Evolutionary conservation across 1,284 basidiomycete species (phyloP), one percentile per base, ranked within the genome.

Genomic region (Ceratobasidium sp.): DNA sequence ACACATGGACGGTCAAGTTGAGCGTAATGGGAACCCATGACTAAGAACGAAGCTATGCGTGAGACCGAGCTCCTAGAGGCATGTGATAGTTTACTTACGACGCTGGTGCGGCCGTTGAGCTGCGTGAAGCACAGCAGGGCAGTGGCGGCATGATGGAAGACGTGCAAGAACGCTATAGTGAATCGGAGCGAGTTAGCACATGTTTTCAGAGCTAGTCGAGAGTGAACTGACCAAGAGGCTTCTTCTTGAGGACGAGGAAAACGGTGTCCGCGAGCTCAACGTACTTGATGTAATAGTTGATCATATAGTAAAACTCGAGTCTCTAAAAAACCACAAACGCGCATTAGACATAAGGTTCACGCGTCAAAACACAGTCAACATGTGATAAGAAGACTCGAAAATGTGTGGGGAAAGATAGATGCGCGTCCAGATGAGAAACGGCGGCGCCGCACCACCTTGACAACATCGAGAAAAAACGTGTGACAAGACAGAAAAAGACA

Each of bases 1-100:
- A 84, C 79, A 99, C 96, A 84, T 99, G 98, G 61, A 99, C 98
- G 73, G 87, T 84, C 74, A 99, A 86, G 85, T 99, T 99, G 78
- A 98, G 88, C 72, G 86, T 83, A 82, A 99, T 99, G 76, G 96
- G 94, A 76, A 96, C 89, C 98, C 98, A 99, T 76, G 97, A 98
- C 94, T 95, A 76, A 28, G 16, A 14, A 46, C 30, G 58, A 69
- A 49, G 69, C 49, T 18, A 9, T 58, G 35, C 67, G 44, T 67
- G 67, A 71, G 57, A 66, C 18, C 7, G 21, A 41, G 50, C 18
- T n/a, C 44, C 8, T 4, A 59, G 41, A 61, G n/a, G 41, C 14
- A 18, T 30, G 28, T 9, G 69, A 47, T 9, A 49, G 50, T 18
- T n/a, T 11, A 76, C 76, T 21, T 73, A 76, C 76, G n/a, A 86